These are phyloP conservation scores for Verticillium isaacii DNA, from an alignment of 2,329 filamentous ascomycete genomes.

Conservation along the genomic window DNA sequence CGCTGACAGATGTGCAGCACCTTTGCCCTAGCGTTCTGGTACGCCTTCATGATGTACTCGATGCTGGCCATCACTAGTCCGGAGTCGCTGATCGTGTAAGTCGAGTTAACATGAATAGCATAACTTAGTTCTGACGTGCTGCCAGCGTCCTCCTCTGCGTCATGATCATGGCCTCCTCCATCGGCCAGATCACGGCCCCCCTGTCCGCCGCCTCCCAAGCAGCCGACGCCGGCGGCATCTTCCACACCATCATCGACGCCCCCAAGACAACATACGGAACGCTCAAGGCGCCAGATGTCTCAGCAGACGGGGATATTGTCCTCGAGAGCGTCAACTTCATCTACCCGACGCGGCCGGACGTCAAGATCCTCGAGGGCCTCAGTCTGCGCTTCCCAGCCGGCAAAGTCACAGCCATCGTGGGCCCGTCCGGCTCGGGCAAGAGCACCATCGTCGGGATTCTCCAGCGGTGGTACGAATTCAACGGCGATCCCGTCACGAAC, in stretches of 20 bases:
- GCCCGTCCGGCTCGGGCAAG: slow-evolving; percentile 38
- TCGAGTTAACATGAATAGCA: not conserved
- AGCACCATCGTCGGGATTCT: slow-evolving; percentile 36
- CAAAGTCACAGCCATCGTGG: slow-evolving; percentile 31
- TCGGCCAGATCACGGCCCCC: slow-evolving; percentile 32
- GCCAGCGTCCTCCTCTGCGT: slow-evolving; percentile 29
- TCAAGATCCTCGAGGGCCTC: slow-evolving; percentile 27
- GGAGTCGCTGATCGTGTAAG: slow-evolving; percentile 16
- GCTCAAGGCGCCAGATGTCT: slow-evolving; percentile 15
- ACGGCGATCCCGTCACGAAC: slow-evolving; percentile 3
- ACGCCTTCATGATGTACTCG: slow-evolving; percentile 20
- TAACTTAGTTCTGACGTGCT: slow-evolving; percentile 20
- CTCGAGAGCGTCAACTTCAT: slow-evolving; percentile 18
- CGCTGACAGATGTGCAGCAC: slow-evolving; percentile 18
- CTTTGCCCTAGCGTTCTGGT: slow-evolving; percentile 39
- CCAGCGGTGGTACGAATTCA: slow-evolving; percentile 31
- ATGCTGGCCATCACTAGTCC: slow-evolving; percentile 13
- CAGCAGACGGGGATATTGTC: slow-evolving; percentile 11
- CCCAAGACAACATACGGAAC: slow-evolving; percentile 13
- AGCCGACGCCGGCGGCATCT: slow-evolving; percentile 21
- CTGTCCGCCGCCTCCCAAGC: slow-evolving; percentile 28
- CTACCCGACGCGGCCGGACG: slow-evolving; percentile 22
- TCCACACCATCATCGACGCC: slow-evolving; percentile 23
- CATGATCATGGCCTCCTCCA: slow-evolving; percentile 28
- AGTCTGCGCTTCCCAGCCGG: slow-evolving; percentile 15